These are phyloP conservation scores for Podospora comata DNA, from an alignment of 495 filamentous ascomycete genomes.

Conservation along the genomic window DNA sequence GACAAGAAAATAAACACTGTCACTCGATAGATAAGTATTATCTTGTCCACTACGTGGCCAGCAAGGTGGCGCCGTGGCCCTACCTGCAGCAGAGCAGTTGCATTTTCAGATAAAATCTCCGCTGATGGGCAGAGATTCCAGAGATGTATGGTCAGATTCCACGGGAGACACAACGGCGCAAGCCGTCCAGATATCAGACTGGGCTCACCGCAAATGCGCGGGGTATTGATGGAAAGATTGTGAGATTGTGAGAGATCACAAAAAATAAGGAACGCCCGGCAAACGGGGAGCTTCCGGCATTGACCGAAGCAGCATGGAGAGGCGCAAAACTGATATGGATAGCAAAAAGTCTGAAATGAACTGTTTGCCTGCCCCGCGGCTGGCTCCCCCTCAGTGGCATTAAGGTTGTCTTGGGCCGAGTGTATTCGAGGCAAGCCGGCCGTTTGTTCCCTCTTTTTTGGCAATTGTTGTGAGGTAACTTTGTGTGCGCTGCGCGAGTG, in stretches of 20 bases:
- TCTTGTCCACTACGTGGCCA: background rate
- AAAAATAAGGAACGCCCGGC: too few relatives aligned
- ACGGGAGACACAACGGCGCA: background rate
- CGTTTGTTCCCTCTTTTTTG: background rate
- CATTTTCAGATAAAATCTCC: conserved; percentile 6
- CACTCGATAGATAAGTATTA: too few relatives aligned
- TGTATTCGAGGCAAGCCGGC: background rate
- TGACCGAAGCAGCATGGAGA: background rate
- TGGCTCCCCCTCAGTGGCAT: background rate
- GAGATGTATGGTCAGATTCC: background rate
- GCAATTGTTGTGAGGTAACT: background rate
- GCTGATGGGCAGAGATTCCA: background rate
- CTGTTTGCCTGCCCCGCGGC: background rate
- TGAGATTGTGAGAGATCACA: background rate
- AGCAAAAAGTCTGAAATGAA: background rate
- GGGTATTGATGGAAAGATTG: background rate
- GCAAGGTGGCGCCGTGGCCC: background rate
- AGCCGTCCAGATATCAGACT: background rate
- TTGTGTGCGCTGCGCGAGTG: background rate
- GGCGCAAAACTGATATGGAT: too few relatives aligned
- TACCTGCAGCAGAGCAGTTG: background rate
- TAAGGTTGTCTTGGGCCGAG: conserved; percentile 12
- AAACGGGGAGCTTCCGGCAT: background rate
- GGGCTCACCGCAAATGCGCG: background rate
- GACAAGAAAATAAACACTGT: too few relatives aligned